Evolutionary conservation across 2,329 filamentous ascomycete genomes (phyloP), one percentile per base, ranked within the genome.

Genomic region (Domatiomyces catenatus): DNA sequence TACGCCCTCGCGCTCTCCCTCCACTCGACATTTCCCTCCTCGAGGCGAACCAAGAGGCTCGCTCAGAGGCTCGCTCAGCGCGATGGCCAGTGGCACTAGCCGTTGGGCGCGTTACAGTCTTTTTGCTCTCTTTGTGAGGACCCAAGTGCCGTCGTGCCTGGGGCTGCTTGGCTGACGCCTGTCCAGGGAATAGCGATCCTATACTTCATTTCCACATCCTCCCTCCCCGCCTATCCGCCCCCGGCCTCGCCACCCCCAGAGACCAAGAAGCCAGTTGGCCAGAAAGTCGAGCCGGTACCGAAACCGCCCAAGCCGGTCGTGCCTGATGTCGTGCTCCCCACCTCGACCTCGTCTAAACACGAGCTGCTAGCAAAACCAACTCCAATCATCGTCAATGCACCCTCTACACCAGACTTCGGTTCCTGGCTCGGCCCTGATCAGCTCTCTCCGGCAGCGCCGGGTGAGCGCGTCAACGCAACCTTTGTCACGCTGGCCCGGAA

Each of bases 401-500:
- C 42, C 7, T 51, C 51, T 15, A 50, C 51, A 42, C 48, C 49
- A 22, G 15, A 39, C 32, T 43, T 48, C 26, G 36, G 42, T 8
- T 48, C 48, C 8, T 42, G 44, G 43, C 43, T 24, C 20, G 17
- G 39, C 2, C 47, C 49, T 18, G 48, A 50, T 17, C 50, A 55
- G 36, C 52, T 60, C 18, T 60, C 66, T 18, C 64, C 67, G 17
- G 74, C 75, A 28, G 76, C 77, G 12, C 71, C 78, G 8, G 83
- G 83, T 48, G 79, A 81, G 54, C 84, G 86, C 62, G 86, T 94
- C 76, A 98, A 98, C 69, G 92, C 93, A 48, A 98, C 92, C 8
- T 98, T 98, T 63, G 88, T 98, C 49, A 94, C 89, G 19, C 78
- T 98, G 54, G 92, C 92, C 49, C 83, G 92, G 62, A 98, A 98